A percentile compares a stretch with the other conserved stretches of the same genome.
Evolutionary conservation across 805 yeast species (phyloP).

Genomic region (Saturnispora quitensis): DNA sequence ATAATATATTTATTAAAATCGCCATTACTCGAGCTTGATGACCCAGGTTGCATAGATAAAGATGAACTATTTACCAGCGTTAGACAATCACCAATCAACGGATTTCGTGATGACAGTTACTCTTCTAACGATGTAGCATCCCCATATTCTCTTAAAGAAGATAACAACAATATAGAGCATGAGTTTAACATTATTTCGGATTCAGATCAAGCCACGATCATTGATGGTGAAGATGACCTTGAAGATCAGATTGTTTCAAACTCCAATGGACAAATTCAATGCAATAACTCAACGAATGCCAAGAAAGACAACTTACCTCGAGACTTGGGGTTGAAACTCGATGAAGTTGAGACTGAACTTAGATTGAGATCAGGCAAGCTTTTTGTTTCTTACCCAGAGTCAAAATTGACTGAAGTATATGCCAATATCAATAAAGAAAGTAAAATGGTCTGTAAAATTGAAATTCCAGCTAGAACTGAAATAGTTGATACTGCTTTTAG

Average conservation of each 20-base stretch:
- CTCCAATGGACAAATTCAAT: not conserved
- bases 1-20: constrained; percentile 29
- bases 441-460: constrained; percentile 1
- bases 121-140: constrained; percentile 4
- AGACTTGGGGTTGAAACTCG: not conserved
- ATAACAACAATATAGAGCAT: constrained; percentile 3
- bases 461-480: constrained; percentile 4
- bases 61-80: constrained; percentile 8
- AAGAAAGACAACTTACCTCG: not conserved
- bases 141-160: not conserved
- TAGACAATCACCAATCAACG: constrained; percentile 1
- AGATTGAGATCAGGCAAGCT: constrained; percentile 11
- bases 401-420: constrained; percentile 18
- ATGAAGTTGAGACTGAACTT: constrained; percentile 5
- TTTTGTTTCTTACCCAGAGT: constrained; percentile 16
- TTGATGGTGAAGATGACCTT: constrained; percentile 10
- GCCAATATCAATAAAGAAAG: constrained; percentile 7
- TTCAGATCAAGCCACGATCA: constrained; percentile 18
- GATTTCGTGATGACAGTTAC: constrained; percentile 1
- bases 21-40: constrained; percentile 26
- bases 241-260: not conserved
- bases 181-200: constrained; percentile 3
- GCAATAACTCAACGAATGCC: not conserved
- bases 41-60: constrained; percentile 18
- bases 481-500: constrained; percentile 15